A percentile compares a stretch with the other conserved stretches of the same genome.
Conservation (phyloP, 1,139 yeast species). For the Yamadazyma siamensis region DNA sequence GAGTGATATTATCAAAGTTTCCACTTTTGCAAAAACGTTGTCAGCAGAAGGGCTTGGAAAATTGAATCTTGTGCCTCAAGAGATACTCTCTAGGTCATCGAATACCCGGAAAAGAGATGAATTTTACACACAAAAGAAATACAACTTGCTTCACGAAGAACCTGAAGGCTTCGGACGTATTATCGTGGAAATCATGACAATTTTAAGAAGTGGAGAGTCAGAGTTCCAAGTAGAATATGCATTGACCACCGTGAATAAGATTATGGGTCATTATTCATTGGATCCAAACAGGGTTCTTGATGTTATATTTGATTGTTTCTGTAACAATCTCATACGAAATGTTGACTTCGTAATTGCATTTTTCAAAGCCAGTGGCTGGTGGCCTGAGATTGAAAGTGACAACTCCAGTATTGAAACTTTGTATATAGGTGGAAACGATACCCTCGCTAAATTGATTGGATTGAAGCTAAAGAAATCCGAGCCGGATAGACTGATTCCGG, state of each 20-base stretch:
- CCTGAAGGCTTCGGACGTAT: constrained; percentile 78
- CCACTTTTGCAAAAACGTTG: constrained; percentile 33
- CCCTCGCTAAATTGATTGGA: constrained; percentile 60
- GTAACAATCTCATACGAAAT: constrained; percentile 42
- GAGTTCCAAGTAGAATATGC: constrained; percentile 43
- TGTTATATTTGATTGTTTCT: constrained; percentile 50
- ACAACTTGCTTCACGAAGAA: constrained; percentile 73
- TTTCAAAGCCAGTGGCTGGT: constrained; percentile 56
- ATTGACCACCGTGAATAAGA: constrained; percentile 48
- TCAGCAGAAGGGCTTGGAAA: constrained; percentile 34
- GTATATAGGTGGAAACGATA: constrained; percentile 61
- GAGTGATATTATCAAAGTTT: constrained; percentile 31
- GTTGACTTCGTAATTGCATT: constrained; percentile 47
- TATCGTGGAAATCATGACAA: constrained; percentile 47
- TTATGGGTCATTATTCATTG: constrained; percentile 74
- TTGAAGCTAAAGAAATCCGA: constrained; percentile 45
- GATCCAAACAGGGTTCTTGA: constrained; percentile 77
- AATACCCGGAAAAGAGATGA: constrained; percentile 48
- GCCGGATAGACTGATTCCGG: constrained; percentile 35
- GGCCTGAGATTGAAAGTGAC: constrained; percentile 51
- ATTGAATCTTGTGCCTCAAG: constrained; percentile 38
- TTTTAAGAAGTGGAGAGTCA: constrained; percentile 41
- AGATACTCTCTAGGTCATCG: constrained; percentile 34
- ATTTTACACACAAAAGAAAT: constrained; percentile 68
- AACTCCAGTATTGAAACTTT: constrained; percentile 25